Base-by-base conservation (phyloP, 371 early-diverging fungal species). In the Dichotomocladium elegans region DNA sequence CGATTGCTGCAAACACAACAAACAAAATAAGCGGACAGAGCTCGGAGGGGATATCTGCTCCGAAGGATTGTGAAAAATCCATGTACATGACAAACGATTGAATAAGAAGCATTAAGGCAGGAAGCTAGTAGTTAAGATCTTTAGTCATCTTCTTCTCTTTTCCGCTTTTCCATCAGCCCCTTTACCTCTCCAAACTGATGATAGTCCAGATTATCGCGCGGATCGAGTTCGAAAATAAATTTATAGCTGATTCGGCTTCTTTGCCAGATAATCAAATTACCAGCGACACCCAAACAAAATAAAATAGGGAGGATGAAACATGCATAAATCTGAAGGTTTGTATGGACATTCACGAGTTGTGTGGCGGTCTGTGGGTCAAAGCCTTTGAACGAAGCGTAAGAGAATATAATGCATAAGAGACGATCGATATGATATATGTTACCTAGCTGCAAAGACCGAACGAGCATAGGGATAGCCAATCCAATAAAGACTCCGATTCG, bases 171-270 rank as follows among this genome's bases (percentile, higher is more conserved):
- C n/a, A n/a, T n/a, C n/a, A n/a, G n/a, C n/a, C n/a, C n/a, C n/a
- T 14, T 52, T 78, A 79, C 83, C 76, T 83, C 83, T 50, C 77
- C 73, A 64, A 86, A 92, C 55, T 91, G 77, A 51, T 81, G 81
- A 51, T 83, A 84, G 53, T 83, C 71, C 24, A 92, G 63, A 50
- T 89, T 85, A 53, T 88, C 76, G 55, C 93, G 72, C 10, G 90
- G 86, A 58, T 92, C 86, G 22, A 92, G 79, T 46, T 91, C 91
- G 66, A 93, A 92, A 40, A 92, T 91, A 53, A 92, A 92, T 61
- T 84, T 85, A 70, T 92, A 92, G 66, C 91, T 92, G 60, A 92
- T 89, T 41, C 85, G 65, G 15, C 71, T 70, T 11, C 70, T 72
- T 42, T 78, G 62, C 93, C 93, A 92, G 5, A 79, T 79, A 49